A percentile compares a stretch with the other conserved stretches of the same genome.
These are phyloP conservation scores for Microdochium paspali DNA, from an alignment of 2,329 filamentous ascomycete species.

Conservation along the genomic window DNA sequence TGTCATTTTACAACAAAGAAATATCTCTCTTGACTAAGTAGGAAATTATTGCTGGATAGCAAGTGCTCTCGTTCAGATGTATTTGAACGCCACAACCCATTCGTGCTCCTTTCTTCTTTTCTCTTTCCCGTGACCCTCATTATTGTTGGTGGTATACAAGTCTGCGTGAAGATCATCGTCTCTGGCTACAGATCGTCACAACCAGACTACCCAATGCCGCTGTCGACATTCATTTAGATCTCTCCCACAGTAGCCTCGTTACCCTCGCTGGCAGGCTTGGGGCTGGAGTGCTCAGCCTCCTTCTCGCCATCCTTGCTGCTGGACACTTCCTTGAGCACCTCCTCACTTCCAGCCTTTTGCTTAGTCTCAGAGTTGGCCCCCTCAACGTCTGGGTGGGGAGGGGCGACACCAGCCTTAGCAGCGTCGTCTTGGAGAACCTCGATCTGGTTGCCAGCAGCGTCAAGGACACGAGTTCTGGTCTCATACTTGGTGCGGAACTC, in stretches of 20 bases:
- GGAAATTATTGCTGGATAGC: background rate
- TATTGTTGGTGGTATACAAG: background rate
- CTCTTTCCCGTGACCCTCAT: background rate
- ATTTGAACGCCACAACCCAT: background rate
- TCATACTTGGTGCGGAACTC: conserved; percentile 94
- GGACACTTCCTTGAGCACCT: conserved; percentile 28
- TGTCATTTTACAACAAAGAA: background rate
- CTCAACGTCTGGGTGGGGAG: conserved; percentile 52
- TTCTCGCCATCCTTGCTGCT: conserved; percentile 50
- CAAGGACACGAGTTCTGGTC: conserved; percentile 80
- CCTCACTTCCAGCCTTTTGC: conserved; percentile 24
- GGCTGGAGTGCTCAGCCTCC: conserved; percentile 42
- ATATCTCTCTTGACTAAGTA: background rate
- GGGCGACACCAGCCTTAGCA: conserved; percentile 35
- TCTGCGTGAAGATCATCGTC: background rate
- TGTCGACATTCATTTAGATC: background rate
- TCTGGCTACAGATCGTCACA: background rate
- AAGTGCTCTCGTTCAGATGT: background rate
- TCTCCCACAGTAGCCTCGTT: conserved; percentile 39
- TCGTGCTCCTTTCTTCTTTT: background rate
- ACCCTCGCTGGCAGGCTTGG: conserved; percentile 55
- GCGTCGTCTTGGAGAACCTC: conserved; percentile 29
- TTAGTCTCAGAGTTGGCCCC: conserved; percentile 51
- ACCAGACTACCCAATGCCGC: background rate
- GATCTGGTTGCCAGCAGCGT: conserved; percentile 73